Evolutionary conservation across 192 early-diverging fungal species (phyloP), one percentile per base, ranked within the genome.

Genomic region (Coemansia sp.): DNA sequence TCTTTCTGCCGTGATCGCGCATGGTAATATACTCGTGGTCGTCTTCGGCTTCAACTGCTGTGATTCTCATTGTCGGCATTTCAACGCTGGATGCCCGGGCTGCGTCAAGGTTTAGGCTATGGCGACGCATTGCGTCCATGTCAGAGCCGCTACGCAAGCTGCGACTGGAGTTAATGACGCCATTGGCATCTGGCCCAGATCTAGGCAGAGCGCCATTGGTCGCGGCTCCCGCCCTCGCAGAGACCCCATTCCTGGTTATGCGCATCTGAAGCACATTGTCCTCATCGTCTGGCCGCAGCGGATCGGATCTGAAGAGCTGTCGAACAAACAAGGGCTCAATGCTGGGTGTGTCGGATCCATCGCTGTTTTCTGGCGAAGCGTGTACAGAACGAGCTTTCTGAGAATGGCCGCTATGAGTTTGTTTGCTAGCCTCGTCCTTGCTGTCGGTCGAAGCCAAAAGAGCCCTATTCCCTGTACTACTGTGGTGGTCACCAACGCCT

Each of bases 41-140:
- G n/a, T 76, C 72, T 26, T 81, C 79, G 38, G 79, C 79, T 44
- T 76, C 79, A 40, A 82, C 74, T 12, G 79, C 79, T 10, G 79
- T 74, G 23, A 82, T 82, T 21, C 71, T 74, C 79, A 82, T 73
- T 1, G 79, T 82, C 13, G 79, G 79, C 13, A 53, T 54, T 4
- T 69, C 79, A 0, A 69, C 61, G 45, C 71, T 74, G 19, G 71
- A 67, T 4, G 68, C 63, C 23, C 79, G 79, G 18, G 74, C 69
- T 3, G 71, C 71, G 18, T 73, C 50, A 26, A 82, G 71, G 26
- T 82, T 65, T 11, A 82, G 68, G 63, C 79, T 82, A 47, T 39
- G 71, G 11, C 67, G 74, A 15, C 56, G 56, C n/a, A 21, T 23
- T 26, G 37, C 61, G 52, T 68, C 70, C 13, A 65, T 56, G 0